These are phyloP conservation scores for Candolleomyces aberdarensis DNA, from an alignment of 768 basidiomycete genomes.

Conservation along the genomic window DNA sequence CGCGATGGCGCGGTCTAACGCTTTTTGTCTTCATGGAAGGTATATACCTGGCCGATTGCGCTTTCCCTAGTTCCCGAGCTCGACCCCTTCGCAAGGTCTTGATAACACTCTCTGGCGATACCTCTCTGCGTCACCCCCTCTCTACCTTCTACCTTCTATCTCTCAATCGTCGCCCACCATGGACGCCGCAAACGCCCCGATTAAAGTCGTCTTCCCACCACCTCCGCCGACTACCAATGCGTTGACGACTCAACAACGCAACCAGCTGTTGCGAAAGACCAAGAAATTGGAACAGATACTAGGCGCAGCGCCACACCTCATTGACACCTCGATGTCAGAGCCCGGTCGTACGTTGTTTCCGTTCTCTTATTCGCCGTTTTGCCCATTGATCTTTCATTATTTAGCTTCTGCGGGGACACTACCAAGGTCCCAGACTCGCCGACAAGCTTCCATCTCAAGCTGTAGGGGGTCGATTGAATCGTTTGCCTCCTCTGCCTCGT, in stretches of 20 bases:
- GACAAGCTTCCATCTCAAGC: conserved; percentile 9
- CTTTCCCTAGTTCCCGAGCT: background rate
- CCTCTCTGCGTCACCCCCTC: background rate
- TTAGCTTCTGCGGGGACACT: conserved; percentile 17
- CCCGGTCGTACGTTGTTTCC: conserved; percentile 17
- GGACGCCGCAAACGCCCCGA: conserved; percentile 8
- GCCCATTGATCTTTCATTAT: background rate
- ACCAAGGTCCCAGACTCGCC: conserved; percentile 17
- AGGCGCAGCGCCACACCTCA: conserved; percentile 56
- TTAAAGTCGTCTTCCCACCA: conserved; percentile 39
- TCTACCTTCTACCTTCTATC: background rate
- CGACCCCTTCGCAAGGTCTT: background rate
- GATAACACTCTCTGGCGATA: background rate
- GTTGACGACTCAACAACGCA: conserved; percentile 47
- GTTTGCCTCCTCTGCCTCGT: conserved; percentile 19
- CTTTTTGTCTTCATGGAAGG: background rate
- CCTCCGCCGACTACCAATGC: conserved; percentile 61
- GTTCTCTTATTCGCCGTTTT: background rate
- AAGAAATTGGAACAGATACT: conserved; percentile 59
- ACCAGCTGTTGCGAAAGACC: conserved; percentile 52
- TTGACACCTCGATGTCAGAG: conserved; percentile 30
- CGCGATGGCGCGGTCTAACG: background rate
- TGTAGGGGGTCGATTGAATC: conserved; percentile 26
- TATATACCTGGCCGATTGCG: background rate
- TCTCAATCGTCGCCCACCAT: background rate